Evolutionary conservation across 1,284 basidiomycete genomes (phyloP), one percentile per base, ranked within the genome.

Genomic region (Cryptococcus maquisensis): DNA sequence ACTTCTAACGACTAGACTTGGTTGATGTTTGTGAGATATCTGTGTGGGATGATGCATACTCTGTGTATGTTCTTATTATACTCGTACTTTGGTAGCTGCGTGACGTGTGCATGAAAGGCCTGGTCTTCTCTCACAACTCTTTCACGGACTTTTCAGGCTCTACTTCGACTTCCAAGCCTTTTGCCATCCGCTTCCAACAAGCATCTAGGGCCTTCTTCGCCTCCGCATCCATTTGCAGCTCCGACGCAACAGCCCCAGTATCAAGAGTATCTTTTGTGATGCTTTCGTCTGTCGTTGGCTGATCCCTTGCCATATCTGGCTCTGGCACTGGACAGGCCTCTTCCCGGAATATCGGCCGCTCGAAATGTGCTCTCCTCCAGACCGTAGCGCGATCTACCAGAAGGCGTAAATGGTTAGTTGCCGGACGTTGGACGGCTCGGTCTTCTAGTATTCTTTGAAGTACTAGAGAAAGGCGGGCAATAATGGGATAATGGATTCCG

Each of bases 401-500:
- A 18, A 3, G 6, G 12, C 23, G 18, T 12, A 49, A 23, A 13
- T n/a, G n/a, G 16, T n/a, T 38, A n/a, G 47, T 38, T 21, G 35
- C 47, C n/a, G 35, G 36, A 9, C 20, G 16, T 21, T 13, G n/a
- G 15, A 21, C 43, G 9, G 18, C 21, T 24, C 24, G 20, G 15
- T 44, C 43, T 16, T 44, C 21, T 20, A 36, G 42, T 16, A 48
- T 36, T 10, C 3, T 36, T 26, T 46, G 38, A 9, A 36, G 38
- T 26, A 20, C 28, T 7, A 28, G 37, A 9, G 51, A 52, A 24
- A 61, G 44, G 9, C 56, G 47, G 24, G 3, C 15, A 15, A 62
- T 38, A 16, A 60, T 48, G 7, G 61, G 61, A 26, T 45, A 46
- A 37, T 65, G 63, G 8, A 58, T 24, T 3, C 61, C 63, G 37